Evolutionary conservation across 495 filamentous ascomycete species (phyloP).

Genomic region (Penicillium ucsense): DNA sequence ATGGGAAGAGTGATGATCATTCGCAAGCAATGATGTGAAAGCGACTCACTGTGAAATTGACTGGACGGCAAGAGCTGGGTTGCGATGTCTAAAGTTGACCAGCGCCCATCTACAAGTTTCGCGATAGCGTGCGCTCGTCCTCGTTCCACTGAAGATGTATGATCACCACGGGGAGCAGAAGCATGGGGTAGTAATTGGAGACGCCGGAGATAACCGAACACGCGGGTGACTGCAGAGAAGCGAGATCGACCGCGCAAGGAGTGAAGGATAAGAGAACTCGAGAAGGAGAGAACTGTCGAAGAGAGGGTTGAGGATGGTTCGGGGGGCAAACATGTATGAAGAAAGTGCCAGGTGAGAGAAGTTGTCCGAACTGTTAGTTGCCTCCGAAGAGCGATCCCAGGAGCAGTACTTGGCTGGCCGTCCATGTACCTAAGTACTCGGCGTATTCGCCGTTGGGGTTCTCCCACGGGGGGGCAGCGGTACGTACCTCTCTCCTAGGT

Average conservation of each 20-base stretch:
- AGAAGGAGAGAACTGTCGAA: not conserved
- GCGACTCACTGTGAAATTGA: not conserved
- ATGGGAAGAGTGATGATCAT: not conserved
- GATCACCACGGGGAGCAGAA: not conserved
- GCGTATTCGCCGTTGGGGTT: not conserved
- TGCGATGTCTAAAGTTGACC: slow-evolving; percentile 1
- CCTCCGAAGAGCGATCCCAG: slow-evolving; percentile 5
- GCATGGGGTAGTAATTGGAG: slow-evolving; percentile 14
- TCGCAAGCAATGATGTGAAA: not conserved
- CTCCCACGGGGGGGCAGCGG: not conserved
- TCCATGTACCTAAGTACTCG: slow-evolving; percentile 4
- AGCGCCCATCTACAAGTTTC: slow-evolving; percentile 4
- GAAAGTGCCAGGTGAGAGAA: slow-evolving; percentile 1
- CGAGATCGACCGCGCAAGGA: not conserved
- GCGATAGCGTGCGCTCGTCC: not conserved
- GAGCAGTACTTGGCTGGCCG: not conserved
- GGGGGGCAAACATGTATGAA: not conserved
- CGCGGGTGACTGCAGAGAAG: slow-evolving; percentile 25
- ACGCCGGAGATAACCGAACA: slow-evolving; percentile 33
- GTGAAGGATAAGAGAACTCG: not conserved
- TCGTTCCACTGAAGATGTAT: not conserved
- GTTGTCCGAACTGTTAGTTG: slow-evolving; percentile 7
- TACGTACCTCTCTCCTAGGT: not conserved
- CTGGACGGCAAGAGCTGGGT: not conserved
- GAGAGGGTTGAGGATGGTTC: not conserved